phyloP scores from a whole-genome alignment of 495 filamentous ascomycete species.

The Lasiosphaeriaceae sp. region DNA sequence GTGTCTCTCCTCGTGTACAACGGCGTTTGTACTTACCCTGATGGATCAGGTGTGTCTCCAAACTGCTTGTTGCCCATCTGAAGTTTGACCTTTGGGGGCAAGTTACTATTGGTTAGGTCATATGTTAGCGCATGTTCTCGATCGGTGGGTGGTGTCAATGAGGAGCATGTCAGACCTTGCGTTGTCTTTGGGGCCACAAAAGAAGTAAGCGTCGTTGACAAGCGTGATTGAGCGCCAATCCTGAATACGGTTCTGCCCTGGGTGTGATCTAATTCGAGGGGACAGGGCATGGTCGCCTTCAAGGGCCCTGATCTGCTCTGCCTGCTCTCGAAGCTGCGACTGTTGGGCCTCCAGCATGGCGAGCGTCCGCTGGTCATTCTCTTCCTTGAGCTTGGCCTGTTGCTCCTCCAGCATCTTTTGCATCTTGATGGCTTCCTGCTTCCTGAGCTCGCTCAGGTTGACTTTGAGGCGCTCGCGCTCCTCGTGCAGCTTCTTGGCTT shows the following conservation, averaged over 20 bases:
- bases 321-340: background rate
- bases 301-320: background rate
- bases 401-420: background rate
- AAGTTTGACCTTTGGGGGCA: background rate
- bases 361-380: background rate
- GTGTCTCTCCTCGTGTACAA: too few species aligned
- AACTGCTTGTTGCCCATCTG: background rate
- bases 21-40: too few species aligned
- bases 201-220: background rate
- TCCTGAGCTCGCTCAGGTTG: background rate
- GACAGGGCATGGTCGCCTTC: background rate
- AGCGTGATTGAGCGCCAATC: background rate
- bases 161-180: background rate
- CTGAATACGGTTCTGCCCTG: background rate
- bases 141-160: too few species aligned
- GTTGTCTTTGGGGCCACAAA: background rate
- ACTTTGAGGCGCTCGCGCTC: background rate
- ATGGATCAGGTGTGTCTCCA: background rate
- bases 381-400: background rate
- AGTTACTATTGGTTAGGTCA: background rate
- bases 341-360: background rate
- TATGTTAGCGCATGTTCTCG: too few species aligned
- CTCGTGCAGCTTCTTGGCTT: background rate
- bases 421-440: background rate
- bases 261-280: background rate